Base-by-base conservation (phyloP, 2,329 filamentous ascomycete species). In the Phialocephala subalpina region DNA sequence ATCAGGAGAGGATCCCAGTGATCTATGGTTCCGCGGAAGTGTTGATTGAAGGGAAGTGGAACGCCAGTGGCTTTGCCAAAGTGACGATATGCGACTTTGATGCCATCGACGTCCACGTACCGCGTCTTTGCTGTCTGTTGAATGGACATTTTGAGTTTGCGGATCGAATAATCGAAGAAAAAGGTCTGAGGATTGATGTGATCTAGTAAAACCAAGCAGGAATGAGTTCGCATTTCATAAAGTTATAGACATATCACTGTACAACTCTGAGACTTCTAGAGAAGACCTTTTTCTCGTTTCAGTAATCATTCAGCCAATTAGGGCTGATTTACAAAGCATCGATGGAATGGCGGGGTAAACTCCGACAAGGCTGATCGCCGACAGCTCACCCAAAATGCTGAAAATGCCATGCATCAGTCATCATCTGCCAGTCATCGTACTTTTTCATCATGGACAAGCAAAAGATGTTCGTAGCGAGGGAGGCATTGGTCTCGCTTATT, bases 1-100 rank as follows among this genome's bases (percentile, higher is more conserved):
- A 85, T 68, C 33, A 86, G 72, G 1, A 77, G 74, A 7, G 82
- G 81, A 66, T 83, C 81, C 68, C 72, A 65, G 49, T 59, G 62
- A 58, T 70, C 67, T 57, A 75, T 74, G 36, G 67, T 74, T 33
- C 69, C 73, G 33, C 73, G 63, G 47, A 73, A 73, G 57, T 74
- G 72, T 16, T 68, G 62, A 29, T 69, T 64, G 12, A 73, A 67
- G 58, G 74, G 64, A 5, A 75, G 62, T 11, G 73, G 72, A 8
- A 67, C 60, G 22, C 69, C 73, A 9, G n/a, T 62, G 9, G 64
- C 42, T n/a, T 52, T 29, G 25, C 73, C 73, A 56, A 75, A 64
- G 9, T 52, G 69, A 52, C 72, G 73, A 49, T 73, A 75, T 40
- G 72, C 73, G 57, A 70, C 57, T 25, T 70, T 71, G 69, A 67